Conservation (phyloP, 108 stramenopile genomes). For the Skeletonema costatum region DNA sequence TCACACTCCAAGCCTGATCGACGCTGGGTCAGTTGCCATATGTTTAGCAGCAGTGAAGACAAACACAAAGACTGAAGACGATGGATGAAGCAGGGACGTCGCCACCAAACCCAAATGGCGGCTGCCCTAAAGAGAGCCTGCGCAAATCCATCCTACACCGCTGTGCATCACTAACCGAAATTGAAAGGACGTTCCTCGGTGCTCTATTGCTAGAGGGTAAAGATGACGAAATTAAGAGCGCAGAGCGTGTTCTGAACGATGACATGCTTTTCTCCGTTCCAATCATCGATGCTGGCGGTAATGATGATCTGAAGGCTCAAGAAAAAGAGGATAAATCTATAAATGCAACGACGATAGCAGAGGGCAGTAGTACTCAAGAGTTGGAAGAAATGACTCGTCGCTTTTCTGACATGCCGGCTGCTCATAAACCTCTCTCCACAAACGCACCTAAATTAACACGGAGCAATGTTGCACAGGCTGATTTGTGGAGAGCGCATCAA, state of each 20-base stretch:
- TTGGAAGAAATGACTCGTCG: not conserved
- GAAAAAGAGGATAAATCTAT: not conserved
- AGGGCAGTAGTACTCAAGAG: not conserved
- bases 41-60: no score
- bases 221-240: slow-evolving; percentile 19
- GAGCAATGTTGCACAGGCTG: slow-evolving; percentile 5
- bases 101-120: not conserved
- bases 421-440: not conserved
- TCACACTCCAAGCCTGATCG: no score
- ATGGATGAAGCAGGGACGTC: not conserved
- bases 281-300: not conserved
- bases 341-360: not conserved
- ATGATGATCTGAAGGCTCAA: not conserved
- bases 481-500: slow-evolving; percentile 38
- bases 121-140: not conserved
- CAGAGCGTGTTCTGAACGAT: slow-evolving; percentile 16
- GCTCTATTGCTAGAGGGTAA: slow-evolving; percentile 22
- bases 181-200: slow-evolving; percentile 24
- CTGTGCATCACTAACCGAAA: slow-evolving; percentile 22
- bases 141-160: slow-evolving; percentile 7
- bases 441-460: not conserved
- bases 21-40: no score
- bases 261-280: slow-evolving; percentile 43
- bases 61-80: not conserved
- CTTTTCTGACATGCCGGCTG: not conserved